These are phyloP conservation scores for Exophiala calicioides DNA, from an alignment of 2,329 filamentous ascomycete genomes.

Conservation along the genomic window DNA sequence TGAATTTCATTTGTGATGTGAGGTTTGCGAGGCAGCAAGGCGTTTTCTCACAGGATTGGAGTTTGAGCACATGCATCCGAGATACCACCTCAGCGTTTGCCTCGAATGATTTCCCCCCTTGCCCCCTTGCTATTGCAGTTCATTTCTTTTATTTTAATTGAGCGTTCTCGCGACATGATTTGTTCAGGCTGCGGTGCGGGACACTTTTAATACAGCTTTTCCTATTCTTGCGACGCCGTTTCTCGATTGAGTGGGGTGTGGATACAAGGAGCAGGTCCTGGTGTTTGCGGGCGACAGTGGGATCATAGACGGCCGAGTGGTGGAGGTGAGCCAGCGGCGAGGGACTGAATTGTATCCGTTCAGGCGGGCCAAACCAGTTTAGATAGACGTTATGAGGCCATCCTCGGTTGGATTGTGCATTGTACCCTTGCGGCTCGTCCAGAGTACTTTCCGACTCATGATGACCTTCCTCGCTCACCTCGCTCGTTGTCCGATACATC, in stretches of 20 bases:
- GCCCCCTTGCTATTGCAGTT: not conserved
- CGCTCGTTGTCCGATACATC: too few relatives aligned
- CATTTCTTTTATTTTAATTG: conserved; percentile 12
- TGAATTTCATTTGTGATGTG: conserved; percentile 8
- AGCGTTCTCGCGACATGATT: conserved; percentile 23
- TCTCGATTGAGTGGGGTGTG: conserved; percentile 10
- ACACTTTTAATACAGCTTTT: conserved; percentile 17
- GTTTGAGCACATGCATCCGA: conserved; percentile 16
- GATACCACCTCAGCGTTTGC: conserved; percentile 24
- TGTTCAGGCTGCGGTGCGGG: conserved; percentile 18
- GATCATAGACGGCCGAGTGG: too few relatives aligned
- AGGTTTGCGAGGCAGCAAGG: conserved; percentile 13
- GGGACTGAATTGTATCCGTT: too few relatives aligned
- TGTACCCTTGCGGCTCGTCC: too few relatives aligned
- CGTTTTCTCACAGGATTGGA: conserved; percentile 15
- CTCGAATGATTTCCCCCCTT: conserved; percentile 2
- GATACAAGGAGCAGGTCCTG: conserved; percentile 13
- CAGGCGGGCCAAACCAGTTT: too few relatives aligned
- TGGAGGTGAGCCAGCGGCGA: too few relatives aligned
- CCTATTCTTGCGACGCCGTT: conserved; percentile 1
- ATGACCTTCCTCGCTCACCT: too few relatives aligned
- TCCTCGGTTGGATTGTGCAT: too few relatives aligned
- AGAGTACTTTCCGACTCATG: too few relatives aligned
- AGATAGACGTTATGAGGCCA: too few relatives aligned
- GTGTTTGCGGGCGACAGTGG: too few relatives aligned